Evolutionary conservation across 2,329 filamentous ascomycete genomes (phyloP), one percentile per base, ranked within the genome.

Genomic region (Stenocarpella maydis): DNA sequence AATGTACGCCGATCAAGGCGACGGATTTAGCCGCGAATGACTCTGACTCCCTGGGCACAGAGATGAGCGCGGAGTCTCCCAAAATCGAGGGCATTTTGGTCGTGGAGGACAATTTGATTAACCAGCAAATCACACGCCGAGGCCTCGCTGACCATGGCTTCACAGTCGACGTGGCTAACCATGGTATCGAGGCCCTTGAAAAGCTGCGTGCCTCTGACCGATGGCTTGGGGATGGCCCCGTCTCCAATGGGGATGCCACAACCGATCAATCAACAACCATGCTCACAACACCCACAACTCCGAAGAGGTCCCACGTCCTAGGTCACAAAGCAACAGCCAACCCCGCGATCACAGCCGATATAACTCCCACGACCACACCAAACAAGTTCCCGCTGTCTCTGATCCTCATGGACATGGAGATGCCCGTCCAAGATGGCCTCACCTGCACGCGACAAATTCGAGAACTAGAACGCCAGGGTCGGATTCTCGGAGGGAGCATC

Each of bases 341-440:
- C 49, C 26, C 54, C 12, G 34, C 53, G 7, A 31, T 45, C 3
- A 34, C 41, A 7, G 43, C n/a, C 54, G 67, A 71, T 15, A 37
- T 67, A 28, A 69, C 67, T 9, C 54, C 63, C 5, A 54, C 65
- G 2, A 41, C 65, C 7, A 65, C 68, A 28, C 54, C 60, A 41
- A 60, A 52, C 19, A 72, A 70, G 24, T 80, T 84, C 31, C 80
- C 82, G 1, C 79, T 91, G 28, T 87, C 87, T 61, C 82, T 92
- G 5, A 87, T 93, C 21, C 82, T 93, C 24, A 93, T 93, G 91
- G 91, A 93, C 74, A 88, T 92, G 73, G 90, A 93, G 75, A 93
- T 93, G 91, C 91, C 91, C 1, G 80, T 92, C 19, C 91, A 91
- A 83, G 90, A 93, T 73, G 91, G 91, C 0, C 80, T 91, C 68